These are phyloP conservation scores for Lentinula lateritia DNA, from an alignment of 768 basidiomycete genomes.

Conservation along the genomic window DNA sequence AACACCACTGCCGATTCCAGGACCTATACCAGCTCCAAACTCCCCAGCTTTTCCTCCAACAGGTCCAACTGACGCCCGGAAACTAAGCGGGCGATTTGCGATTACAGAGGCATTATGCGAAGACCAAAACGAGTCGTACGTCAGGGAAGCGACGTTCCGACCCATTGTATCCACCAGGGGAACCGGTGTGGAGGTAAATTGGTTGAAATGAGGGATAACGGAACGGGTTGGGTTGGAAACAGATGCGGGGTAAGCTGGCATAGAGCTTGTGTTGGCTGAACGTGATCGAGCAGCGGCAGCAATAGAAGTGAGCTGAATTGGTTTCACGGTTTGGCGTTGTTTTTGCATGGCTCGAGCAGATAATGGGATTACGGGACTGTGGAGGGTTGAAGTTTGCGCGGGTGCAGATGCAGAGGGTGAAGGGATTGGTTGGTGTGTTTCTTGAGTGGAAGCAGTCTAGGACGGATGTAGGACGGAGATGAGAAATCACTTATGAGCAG, in stretches of 20 bases:
- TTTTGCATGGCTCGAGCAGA: neutral
- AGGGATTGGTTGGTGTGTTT: neutral
- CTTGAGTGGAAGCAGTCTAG: neutral
- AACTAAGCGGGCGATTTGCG: constrained; percentile 7
- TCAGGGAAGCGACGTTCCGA: constrained; percentile 24
- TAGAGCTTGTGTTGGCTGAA: neutral
- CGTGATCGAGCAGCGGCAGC: neutral
- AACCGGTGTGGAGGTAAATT: constrained; percentile 11
- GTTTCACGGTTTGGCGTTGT: neutral
- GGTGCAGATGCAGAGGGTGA: neutral
- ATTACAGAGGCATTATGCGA: constrained; percentile 29
- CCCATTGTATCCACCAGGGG: neutral
- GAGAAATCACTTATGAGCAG: neutral
- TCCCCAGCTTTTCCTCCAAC: neutral
- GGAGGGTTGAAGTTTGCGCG: neutral
- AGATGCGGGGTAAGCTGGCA: constrained; percentile 2
- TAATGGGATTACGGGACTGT: neutral
- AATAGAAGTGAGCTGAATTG: neutral
- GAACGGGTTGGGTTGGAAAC: constrained; percentile 6
- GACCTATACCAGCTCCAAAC: neutral
- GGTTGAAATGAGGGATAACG: constrained; percentile 12
- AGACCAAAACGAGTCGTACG: constrained; percentile 64
- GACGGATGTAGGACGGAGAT: neutral
- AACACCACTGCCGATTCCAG: neutral
- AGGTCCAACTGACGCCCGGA: neutral